These are phyloP conservation scores for Sugiyamaella novakii DNA, from an alignment of 1,139 yeast species.

Conservation along the genomic window DNA sequence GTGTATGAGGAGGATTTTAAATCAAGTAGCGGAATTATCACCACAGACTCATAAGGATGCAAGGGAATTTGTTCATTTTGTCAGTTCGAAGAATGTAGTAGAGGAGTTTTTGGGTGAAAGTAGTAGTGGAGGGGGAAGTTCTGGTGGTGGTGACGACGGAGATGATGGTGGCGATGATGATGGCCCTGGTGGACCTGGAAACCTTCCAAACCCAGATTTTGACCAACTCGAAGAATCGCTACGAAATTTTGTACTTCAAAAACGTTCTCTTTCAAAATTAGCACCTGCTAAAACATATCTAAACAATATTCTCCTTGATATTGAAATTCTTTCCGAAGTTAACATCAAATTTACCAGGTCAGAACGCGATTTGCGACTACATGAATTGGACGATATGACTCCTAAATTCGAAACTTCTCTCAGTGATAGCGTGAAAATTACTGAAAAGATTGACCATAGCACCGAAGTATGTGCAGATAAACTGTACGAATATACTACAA, in stretches of 20 bases:
- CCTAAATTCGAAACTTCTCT: conserved; percentile 66
- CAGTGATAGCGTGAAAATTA: conserved; percentile 54
- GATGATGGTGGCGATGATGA: conserved; percentile 44
- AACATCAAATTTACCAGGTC: conserved; percentile 58
- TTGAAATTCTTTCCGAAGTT: conserved; percentile 58
- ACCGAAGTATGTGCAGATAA: conserved; percentile 63
- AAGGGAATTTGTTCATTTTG: conserved; percentile 90
- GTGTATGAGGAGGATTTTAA: conserved; percentile 74
- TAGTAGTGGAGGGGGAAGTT: conserved; percentile 39
- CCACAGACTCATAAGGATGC: conserved; percentile 92
- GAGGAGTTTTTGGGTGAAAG: conserved; percentile 27
- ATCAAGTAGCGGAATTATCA: conserved; percentile 82
- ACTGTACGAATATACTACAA: conserved; percentile 63
- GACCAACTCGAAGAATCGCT: conserved; percentile 82
- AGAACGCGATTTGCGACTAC: conserved; percentile 47
- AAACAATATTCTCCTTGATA: conserved; percentile 66
- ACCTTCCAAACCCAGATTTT: conserved; percentile 46
- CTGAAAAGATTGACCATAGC: conserved; percentile 61
- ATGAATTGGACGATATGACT: conserved; percentile 48
- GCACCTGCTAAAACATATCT: conserved; percentile 91
- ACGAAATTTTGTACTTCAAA: conserved; percentile 83
- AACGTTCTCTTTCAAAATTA: conserved; percentile 83
- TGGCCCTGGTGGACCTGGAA: conserved; percentile 26
- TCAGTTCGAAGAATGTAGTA: conserved; percentile 57
- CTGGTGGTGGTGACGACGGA: conserved; percentile 47